Base-by-base conservation (phyloP, 805 yeast species). In the Pichia kluyveri region DNA sequence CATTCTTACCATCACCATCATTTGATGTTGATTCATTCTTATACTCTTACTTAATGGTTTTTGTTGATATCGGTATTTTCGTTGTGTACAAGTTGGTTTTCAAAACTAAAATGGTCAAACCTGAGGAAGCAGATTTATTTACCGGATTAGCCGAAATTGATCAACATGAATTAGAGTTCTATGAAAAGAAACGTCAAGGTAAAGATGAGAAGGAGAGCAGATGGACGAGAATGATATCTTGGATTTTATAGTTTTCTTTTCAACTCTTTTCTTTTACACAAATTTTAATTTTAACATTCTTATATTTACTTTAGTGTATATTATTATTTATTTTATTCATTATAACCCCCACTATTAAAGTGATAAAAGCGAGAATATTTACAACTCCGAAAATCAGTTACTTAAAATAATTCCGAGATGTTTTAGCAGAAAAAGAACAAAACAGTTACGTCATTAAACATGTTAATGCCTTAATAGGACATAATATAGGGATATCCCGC, bases 81-180 rank as follows among this genome's bases (percentile, higher is more conserved):
- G 31, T 65, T 9, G 57, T 59, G 14, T 73, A 62, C 61, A 73
- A 73, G 52, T 1, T 73, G 5, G 15, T 69, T 47, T 62, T 54
- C 52, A 65, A 64, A 60, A 69, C 77, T 14, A 69, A 66, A 50
- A 53, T 51, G 14, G 59, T 74, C 45, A 66, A 62, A 32, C 71
- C 77, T 14, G 68, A 60, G 17, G 74, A 71, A 15, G 78, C 77
- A 17, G 80, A 75, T 55, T 60, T 75, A 48, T 55, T 57, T 23
- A 58, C 73, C 9, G 78, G 74, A 11, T 56, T 75, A 7, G 72
- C 63, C 11, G 79, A 73, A 47, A 62, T 75, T 48, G 80, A 73
- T 49, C 75, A 70, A 41, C 78, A 75, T 53, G 80, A 75, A 51
- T 66, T 60, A 54, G 52, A 47, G 49, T 61, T 43, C 53, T 68